phyloP scores from a whole-genome alignment of 352 stramenopile species.

The Aphanomyces stellatus region DNA sequence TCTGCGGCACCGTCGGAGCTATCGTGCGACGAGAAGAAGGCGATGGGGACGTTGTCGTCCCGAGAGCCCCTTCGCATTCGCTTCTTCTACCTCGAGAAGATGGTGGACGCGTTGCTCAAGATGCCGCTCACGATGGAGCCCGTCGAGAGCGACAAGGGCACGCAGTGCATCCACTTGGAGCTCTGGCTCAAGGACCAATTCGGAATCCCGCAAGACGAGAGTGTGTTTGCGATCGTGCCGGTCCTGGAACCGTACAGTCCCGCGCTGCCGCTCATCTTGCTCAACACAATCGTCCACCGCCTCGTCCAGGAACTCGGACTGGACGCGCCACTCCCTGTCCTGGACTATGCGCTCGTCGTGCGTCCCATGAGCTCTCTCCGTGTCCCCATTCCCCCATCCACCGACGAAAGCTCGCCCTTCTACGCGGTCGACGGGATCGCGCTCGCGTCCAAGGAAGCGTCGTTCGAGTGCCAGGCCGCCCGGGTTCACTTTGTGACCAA shows the following conservation, averaged over 20 bases:
- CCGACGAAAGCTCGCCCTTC: constrained; percentile 55
- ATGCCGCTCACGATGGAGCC: constrained; percentile 14
- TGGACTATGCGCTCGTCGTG: constrained; percentile 61
- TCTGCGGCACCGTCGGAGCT: neutral
- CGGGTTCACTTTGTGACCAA: constrained; percentile 54
- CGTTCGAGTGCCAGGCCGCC: constrained; percentile 43
- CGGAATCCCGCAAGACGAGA: constrained; percentile 38
- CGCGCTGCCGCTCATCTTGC: constrained; percentile 65
- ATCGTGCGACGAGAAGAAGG: neutral
- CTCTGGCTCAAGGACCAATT: constrained; percentile 59
- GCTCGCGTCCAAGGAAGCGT: constrained; percentile 28
- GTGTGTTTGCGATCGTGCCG: constrained; percentile 63
- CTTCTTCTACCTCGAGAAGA: constrained; percentile 10
- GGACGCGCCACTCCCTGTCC: constrained; percentile 33
- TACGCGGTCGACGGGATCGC: constrained; percentile 41
- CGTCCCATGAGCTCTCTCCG: constrained; percentile 44
- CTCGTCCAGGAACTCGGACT: constrained; percentile 33
- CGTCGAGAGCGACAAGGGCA: constrained; percentile 26
- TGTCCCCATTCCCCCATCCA: constrained; percentile 37
- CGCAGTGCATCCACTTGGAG: constrained; percentile 62
- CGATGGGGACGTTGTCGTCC: neutral
- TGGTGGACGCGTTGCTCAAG: constrained; percentile 17
- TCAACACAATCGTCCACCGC: constrained; percentile 53
- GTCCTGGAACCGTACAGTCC: constrained; percentile 73
- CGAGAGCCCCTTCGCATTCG: constrained; percentile 6